phyloP scores from a whole-genome alignment of 31 red algal species.

The Porphyra umbilicalis region DNA sequence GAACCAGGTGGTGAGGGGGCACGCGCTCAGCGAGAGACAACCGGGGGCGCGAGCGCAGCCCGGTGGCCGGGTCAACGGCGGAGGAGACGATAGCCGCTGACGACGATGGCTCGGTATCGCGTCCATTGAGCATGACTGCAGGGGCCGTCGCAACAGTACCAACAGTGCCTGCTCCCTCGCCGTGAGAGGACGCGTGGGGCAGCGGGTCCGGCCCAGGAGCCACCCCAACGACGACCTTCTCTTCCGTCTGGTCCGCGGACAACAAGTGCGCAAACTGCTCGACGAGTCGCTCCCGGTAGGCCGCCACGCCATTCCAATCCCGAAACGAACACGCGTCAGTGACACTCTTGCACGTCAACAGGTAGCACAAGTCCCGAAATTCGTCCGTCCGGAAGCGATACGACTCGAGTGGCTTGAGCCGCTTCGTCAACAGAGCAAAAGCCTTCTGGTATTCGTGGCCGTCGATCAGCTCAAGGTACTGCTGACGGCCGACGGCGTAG shows the following conservation, averaged over 20 bases:
- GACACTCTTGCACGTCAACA: constrained; percentile 95
- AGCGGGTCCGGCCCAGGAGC: too few relatives aligned
- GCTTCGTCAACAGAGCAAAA: constrained; percentile 64
- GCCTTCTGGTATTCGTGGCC: constrained; percentile 82
- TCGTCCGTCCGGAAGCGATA: constrained; percentile 69
- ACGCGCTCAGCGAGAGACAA: too few relatives aligned
- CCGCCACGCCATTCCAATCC: constrained; percentile 77
- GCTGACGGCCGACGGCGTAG: constrained; percentile 81
- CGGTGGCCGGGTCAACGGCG: too few relatives aligned
- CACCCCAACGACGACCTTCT: too few relatives aligned
- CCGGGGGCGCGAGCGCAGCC: too few relatives aligned
- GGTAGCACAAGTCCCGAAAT: constrained; percentile 92
- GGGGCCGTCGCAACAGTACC: too few relatives aligned
- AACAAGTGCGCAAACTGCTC: constrained; percentile 81
- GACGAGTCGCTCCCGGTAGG: constrained; percentile 52
- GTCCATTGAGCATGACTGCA: too few relatives aligned
- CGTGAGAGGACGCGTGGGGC: too few relatives aligned
- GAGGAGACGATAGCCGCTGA: too few relatives aligned
- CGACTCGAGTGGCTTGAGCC: constrained; percentile 84
- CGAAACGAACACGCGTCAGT: constrained; percentile 60
- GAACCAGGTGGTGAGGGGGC: constrained; percentile 63
- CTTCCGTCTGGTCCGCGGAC: constrained; percentile 24
- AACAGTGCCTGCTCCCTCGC: too few relatives aligned
- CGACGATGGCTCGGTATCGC: too few relatives aligned
- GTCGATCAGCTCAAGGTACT: constrained; percentile 95